Evolutionary conservation across 805 yeast genomes (phyloP).

Genomic region (Sungouiozyma ichnusensis): DNA sequence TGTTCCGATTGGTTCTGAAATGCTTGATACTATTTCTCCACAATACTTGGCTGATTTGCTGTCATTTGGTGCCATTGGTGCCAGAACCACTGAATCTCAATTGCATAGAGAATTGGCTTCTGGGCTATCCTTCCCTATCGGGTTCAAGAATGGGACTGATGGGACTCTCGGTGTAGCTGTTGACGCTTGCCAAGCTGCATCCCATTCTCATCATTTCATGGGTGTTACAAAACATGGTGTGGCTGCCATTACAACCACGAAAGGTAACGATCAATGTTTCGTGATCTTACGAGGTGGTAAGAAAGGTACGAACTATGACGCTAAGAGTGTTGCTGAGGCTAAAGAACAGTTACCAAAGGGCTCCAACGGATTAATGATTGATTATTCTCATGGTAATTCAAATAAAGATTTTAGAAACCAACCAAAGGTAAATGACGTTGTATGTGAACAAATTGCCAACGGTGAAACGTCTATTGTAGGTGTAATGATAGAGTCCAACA

Average conservation of each 20-base stretch:
- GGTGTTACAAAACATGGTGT: conserved; percentile 96
- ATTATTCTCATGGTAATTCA: conserved; percentile 97
- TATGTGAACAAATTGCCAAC: conserved; percentile 67
- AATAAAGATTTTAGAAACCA: conserved; percentile 90
- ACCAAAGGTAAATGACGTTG: conserved; percentile 78
- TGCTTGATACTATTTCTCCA: conserved; percentile 96
- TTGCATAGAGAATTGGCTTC: conserved; percentile 95
- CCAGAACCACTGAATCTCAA: conserved; percentile 97
- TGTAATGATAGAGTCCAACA: conserved; percentile 90
- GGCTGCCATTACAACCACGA: conserved; percentile 92
- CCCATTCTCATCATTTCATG: conserved; percentile 88
- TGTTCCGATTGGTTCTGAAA: conserved; percentile 91
- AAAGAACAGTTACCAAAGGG: conserved; percentile 45
- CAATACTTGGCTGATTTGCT: conserved; percentile 87
- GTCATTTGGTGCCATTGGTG: conserved; percentile 96
- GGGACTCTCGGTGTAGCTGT: conserved; percentile 88
- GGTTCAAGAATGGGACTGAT: conserved; percentile 97
- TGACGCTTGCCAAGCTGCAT: conserved; percentile 89
- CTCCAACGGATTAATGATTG: conserved; percentile 66
- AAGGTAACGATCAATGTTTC: conserved; percentile 91
- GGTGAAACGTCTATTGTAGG: conserved; percentile 83
- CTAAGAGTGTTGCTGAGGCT: conserved; percentile 62
- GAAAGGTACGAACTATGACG: conserved; percentile 87
- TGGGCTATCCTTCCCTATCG: conserved; percentile 96
- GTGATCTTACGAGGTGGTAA: conserved; percentile 94